A percentile compares a stretch with the other conserved stretches of the same genome.
phyloP scores from a whole-genome alignment of 2,329 filamentous ascomycete genomes.

The Sarocladiaceae sp. region DNA sequence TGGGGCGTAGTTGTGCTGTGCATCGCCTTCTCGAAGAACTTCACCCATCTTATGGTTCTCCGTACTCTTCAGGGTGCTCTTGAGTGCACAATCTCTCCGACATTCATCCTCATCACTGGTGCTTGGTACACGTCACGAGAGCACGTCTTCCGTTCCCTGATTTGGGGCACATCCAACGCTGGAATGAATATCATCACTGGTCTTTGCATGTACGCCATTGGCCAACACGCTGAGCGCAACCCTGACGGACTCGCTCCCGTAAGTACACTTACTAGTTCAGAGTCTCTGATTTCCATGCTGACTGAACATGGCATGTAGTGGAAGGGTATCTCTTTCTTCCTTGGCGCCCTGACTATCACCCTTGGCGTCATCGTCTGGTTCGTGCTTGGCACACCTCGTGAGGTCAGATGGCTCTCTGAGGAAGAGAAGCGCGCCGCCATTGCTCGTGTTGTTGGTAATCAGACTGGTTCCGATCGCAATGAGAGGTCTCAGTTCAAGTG shows the following conservation, averaged over 20 bases:
- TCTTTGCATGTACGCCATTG: conserved; percentile 17
- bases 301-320: conserved; percentile 12
- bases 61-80: conserved; percentile 23
- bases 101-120: conserved; percentile 26
- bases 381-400: conserved; percentile 24
- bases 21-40: conserved; percentile 24
- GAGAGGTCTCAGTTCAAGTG: conserved; percentile 22
- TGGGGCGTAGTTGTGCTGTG: conserved; percentile 27
- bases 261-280: background rate
- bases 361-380: conserved; percentile 18
- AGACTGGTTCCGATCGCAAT: conserved; percentile 22
- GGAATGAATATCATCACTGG: conserved; percentile 27
- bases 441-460: conserved; percentile 22
- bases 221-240: conserved; percentile 20
- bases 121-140: conserved; percentile 27
- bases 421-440: conserved; percentile 25
- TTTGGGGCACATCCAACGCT: conserved; percentile 27
- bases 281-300: background rate
- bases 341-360: conserved; percentile 22
- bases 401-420: conserved; percentile 24
- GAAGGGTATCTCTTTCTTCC: conserved; percentile 25
- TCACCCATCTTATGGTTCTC: conserved; percentile 23
- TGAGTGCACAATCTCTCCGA: conserved; percentile 25
- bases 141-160: conserved; percentile 23
- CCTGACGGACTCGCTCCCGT: conserved; percentile 19